Base-by-base conservation (phyloP, 2,329 filamentous ascomycete species). In the Truncatella angustata region DNA sequence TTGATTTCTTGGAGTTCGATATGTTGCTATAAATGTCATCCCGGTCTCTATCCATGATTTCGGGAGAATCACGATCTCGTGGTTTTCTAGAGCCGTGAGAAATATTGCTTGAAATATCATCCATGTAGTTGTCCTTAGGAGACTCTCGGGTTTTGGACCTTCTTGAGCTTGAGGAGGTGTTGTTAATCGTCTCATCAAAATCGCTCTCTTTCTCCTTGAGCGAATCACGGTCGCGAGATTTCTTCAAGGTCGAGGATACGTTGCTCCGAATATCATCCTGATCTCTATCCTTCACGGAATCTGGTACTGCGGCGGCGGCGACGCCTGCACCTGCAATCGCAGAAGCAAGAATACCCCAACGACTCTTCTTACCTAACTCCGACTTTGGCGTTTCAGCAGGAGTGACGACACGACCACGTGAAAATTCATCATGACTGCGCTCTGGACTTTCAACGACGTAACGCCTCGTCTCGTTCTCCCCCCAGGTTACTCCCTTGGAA, bases 401-500 rank as follows among this genome's bases (percentile, higher is more conserved):
- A 30, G 59, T 66, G 36, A 63, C 51, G 21, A 64, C 52, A 55
- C 63, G 69, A n/a, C 60, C 60, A 46, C 53, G 59, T 4, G 64
- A 66, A 42, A 58, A 61, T 11, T 60, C 57, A 26, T 66, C 59
- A 37, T 61, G 59, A 50, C 68, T 65, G 36, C 66, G 67, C 40
- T 81, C 79, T 5, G 84, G 80, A 48, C 78, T 85, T 53, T 82
- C 80, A 10, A 81, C 75, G 45, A 85, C 80, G 55, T 83, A 87
- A 54, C 82, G 79, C 63, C 86, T 82, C 4, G 79, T 86, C 61
- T 84, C 76, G 56, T 85, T 85, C 54, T 84, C 73, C 10, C 82
- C 85, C 84, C 83, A 87, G 11, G 77, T 84, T 4, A 87, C 84
- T 37, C 71, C 77, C 58, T 85, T 86, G 5, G 80, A 73, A 5